These are phyloP conservation scores for Kalaharituber pfeilii DNA, from an alignment of 2,329 filamentous ascomycete genomes.

Conservation along the genomic window DNA sequence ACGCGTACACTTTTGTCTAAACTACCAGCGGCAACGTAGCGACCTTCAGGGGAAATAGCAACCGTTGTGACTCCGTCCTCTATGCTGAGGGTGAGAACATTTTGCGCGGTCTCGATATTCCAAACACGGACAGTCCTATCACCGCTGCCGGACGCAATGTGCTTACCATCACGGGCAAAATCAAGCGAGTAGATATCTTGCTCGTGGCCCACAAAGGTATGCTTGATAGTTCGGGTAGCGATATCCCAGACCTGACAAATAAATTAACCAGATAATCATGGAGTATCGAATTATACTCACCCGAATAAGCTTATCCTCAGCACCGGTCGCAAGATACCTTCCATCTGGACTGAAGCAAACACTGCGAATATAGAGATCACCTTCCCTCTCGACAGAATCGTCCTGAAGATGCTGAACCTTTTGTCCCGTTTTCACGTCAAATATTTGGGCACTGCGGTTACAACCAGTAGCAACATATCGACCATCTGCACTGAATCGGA, in stretches of 20 bases:
- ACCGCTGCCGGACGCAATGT: conserved; percentile 88
- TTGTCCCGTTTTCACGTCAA: conserved; percentile 71
- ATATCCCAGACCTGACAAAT: conserved; percentile 82
- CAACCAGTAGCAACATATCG: conserved; percentile 93
- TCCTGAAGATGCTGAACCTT: conserved; percentile 86
- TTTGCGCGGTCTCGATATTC: conserved; percentile 75
- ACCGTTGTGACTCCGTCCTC: conserved; percentile 97
- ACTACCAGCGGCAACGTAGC: conserved; percentile 84
- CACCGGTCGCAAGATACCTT: conserved; percentile 81
- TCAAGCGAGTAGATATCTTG: conserved; percentile 97
- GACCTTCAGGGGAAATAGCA: conserved; percentile 87
- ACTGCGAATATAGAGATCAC: conserved; percentile 90
- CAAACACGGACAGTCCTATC: conserved; percentile 89
- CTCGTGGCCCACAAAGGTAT: conserved; percentile 90
- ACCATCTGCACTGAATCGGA: conserved; percentile 88
- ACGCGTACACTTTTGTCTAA: conserved; percentile 96
- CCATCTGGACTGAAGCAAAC: conserved; percentile 98
- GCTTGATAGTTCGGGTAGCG: conserved; percentile 59
- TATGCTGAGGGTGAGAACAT: conserved; percentile 72
- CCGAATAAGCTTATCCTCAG: conserved; percentile 91
- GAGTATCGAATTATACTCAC: conserved; percentile 38
- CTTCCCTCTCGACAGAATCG: conserved; percentile 66
- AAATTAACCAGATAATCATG: conserved; percentile 3
- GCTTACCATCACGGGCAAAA: conserved; percentile 80
- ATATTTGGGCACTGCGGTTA: conserved; percentile 98